phyloP scores from a whole-genome alignment of 2,329 filamentous ascomycete genomes.

The Nothomitra cinnamomea region DNA sequence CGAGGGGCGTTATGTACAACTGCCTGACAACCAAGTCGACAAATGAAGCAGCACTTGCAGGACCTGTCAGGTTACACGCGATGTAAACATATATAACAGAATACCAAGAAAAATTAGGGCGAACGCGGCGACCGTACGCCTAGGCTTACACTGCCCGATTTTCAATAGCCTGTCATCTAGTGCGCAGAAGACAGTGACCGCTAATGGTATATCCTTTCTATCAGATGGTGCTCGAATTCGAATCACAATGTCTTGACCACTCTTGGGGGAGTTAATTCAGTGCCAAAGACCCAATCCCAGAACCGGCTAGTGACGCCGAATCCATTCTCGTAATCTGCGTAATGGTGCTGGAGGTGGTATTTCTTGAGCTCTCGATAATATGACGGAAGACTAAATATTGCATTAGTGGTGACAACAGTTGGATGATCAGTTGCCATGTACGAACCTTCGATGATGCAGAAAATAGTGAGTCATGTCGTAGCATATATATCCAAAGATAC shows the following conservation, averaged over 20 bases:
- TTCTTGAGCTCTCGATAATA: conserved; percentile 93
- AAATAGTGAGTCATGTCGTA: conserved; percentile 99
- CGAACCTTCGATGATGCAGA: conserved; percentile 77
- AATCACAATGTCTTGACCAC: conserved; percentile 14
- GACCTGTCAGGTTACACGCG: no score
- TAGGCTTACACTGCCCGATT: no score
- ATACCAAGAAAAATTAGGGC: no score
- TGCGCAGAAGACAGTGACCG: not conserved
- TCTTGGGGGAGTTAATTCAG: conserved; percentile 41
- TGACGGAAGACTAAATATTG: conserved; percentile 45
- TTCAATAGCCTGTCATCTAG: not conserved
- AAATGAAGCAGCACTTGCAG: no score
- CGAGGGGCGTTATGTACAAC: no score
- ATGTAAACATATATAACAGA: no score
- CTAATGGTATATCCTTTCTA: not conserved
- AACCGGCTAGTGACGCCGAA: conserved; percentile 94
- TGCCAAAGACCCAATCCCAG: conserved; percentile 89
- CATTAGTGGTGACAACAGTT: not conserved
- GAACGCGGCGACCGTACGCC: no score
- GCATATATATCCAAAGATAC: conserved; percentile 86
- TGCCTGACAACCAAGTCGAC: no score
- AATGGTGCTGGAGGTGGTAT: conserved; percentile 93
- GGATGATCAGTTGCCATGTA: conserved; percentile 10
- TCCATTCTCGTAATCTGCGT: conserved; percentile 92
- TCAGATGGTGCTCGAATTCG: not conserved